Evolutionary conservation across 2,329 filamentous ascomycete species (phyloP), one percentile per base, ranked within the genome.

Genomic region (Drechslerella coelobrocha): DNA sequence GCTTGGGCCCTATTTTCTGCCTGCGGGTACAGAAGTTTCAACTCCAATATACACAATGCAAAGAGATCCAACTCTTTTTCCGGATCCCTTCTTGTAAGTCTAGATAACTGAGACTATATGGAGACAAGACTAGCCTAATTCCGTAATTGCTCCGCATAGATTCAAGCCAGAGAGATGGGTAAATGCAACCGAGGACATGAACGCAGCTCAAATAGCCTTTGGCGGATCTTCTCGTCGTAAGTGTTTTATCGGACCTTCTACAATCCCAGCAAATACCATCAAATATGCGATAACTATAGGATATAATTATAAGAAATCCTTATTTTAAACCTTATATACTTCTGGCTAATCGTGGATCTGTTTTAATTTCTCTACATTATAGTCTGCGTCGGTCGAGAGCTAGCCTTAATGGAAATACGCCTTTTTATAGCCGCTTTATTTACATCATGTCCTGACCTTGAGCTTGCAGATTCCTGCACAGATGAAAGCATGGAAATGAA

Each of bases 101-200:
- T 21, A 24, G 26, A 26, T 8, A n/a, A 2, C 26, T 5, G 17
- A 34, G 29, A 12, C 29, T 34, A 12, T 6, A 34, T 7, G 29
- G 29, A 34, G 29, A 34, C 12, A 12, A 12, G 41, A 21, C n/a
- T n/a, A n/a, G n/a, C n/a, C n/a, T n/a, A n/a, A n/a, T n/a, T n/a
- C n/a, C n/a, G n/a, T n/a, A n/a, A n/a, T n/a, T n/a, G n/a, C n/a
- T n/a, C n/a, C n/a, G n/a, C n/a, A 48, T 43, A 61, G 57, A 1
- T 61, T 61, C 31, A 45, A 29, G 17, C 57, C 57, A n/a, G 57
- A 61, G 47, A 61, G 57, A 45, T 61, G 57, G 57, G 10, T 43
- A 31, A 61, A 61, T 29, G 3, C 57, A 7, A 52, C 57, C 1
- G 23, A 53, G 5, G 57, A 61, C 12, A 61, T 61, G 57, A 26